A percentile compares a stretch with the other conserved stretches of the same genome.
Conservation (phyloP, 2,329 filamentous ascomycete species). For the Penicillium concentricum region DNA sequence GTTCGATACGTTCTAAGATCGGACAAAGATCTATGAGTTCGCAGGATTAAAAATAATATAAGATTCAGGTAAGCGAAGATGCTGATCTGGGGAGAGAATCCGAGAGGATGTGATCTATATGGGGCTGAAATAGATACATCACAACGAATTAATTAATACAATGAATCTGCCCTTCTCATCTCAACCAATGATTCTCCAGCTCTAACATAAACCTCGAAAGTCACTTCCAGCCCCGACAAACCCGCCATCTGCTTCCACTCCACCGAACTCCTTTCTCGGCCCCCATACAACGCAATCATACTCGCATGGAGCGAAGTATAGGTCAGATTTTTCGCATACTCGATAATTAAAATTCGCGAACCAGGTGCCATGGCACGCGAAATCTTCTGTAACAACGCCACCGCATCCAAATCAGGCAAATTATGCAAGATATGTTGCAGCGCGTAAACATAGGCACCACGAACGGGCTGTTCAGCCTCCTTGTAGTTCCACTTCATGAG, state of each 20-base stretch:
- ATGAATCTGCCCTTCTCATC: constrained; percentile 27
- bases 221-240: constrained; percentile 33
- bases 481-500: constrained; percentile 40
- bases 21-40: neutral
- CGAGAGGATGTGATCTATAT: neutral
- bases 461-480: constrained; percentile 32
- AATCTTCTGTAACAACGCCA: constrained; percentile 37
- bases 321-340: constrained; percentile 37
- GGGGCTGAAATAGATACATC: neutral
- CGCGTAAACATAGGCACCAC: constrained; percentile 34
- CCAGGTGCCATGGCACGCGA: constrained; percentile 34
- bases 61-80: neutral
- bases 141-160: neutral
- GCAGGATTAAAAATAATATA: neutral
- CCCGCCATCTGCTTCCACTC: constrained; percentile 39
- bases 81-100: neutral
- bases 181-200: constrained; percentile 38
- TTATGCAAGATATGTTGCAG: constrained; percentile 41
- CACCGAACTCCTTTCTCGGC: constrained; percentile 32
- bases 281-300: constrained; percentile 39
- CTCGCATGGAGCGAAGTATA: constrained; percentile 38
- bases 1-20: neutral
- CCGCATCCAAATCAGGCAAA: constrained; percentile 36
- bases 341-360: constrained; percentile 38
- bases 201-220: constrained; percentile 36